A percentile compares a stretch with the other conserved stretches of the same genome.
Evolutionary conservation across 2,329 filamentous ascomycete species (phyloP).

Genomic region (Rasamsonia emersonii): DNA sequence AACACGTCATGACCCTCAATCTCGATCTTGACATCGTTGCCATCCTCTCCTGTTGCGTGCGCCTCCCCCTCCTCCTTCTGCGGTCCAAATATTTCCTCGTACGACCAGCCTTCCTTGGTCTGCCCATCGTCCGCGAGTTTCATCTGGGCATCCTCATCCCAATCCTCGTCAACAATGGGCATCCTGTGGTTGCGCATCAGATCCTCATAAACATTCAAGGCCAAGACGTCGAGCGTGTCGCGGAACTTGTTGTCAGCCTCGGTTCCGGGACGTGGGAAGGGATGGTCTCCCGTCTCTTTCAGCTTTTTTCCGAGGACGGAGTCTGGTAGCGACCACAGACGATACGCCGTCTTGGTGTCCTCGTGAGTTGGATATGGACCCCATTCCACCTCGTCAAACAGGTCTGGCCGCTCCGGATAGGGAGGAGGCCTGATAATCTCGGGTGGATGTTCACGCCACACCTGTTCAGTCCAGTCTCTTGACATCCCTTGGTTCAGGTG

Average conservation of each 20-base stretch:
- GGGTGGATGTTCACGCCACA: too few species aligned
- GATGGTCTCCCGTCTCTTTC: conserved; percentile 5
- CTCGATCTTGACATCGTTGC: conserved; percentile 1
- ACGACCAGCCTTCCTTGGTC: conserved; percentile 9
- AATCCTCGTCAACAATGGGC: conserved; percentile 11
- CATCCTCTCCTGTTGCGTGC: not conserved
- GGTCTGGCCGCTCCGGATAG: conserved; percentile 17
- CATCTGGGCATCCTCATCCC: conserved; percentile 8
- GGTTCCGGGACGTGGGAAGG: conserved; percentile 1
- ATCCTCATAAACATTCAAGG: conserved; percentile 24
- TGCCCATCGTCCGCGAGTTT: conserved; percentile 6
- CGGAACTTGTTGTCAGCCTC: conserved; percentile 2
- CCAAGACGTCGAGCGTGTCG: conserved; percentile 14
- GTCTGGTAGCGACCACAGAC: conserved; percentile 21
- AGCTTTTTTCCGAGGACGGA: conserved; percentile 10
- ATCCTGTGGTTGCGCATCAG: conserved; percentile 15
- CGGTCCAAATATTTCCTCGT: conserved; percentile 11
- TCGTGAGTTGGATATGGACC: conserved; percentile 13
- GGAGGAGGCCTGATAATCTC: conserved; percentile 8
- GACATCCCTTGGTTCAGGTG: too few species aligned
- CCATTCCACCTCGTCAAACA: conserved; percentile 20
- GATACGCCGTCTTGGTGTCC: conserved; percentile 19
- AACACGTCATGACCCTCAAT: conserved; percentile 11
- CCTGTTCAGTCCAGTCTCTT: not conserved
- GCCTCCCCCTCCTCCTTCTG: conserved; percentile 1